Conservation (phyloP, 305 asterid genomes). For the Fraxinus ornus region DNA sequence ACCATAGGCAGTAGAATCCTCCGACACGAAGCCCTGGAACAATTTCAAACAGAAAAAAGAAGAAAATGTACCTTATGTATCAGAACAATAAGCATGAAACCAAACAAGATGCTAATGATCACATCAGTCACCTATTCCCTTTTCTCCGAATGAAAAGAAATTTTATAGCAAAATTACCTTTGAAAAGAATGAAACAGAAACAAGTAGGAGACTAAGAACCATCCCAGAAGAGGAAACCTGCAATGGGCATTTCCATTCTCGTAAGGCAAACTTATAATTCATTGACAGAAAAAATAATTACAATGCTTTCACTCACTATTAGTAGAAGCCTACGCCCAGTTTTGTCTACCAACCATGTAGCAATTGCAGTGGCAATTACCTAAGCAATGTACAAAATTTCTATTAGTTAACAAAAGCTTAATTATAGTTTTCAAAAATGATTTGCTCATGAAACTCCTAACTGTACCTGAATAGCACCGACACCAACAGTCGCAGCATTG, state of each 20-base stretch:
- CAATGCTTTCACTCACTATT: slow-evolving; percentile 48
- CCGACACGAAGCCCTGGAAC: slow-evolving; percentile 49
- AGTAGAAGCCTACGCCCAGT: slow-evolving; percentile 82
- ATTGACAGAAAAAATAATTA: not conserved
- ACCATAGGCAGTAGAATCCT: slow-evolving; percentile 46
- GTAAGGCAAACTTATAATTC: slow-evolving; percentile 16
- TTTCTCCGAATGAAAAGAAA: not conserved
- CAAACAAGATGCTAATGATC: not conserved
- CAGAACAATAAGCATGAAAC: not conserved
- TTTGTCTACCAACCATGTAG: slow-evolving; percentile 86
- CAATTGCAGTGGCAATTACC: slow-evolving; percentile 83
- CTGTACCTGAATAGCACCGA: slow-evolving; percentile 79
- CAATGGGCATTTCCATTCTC: slow-evolving; percentile 14
- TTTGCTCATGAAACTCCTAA: slow-evolving; percentile 6
- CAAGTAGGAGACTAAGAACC: slow-evolving; percentile 71
- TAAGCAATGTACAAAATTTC: slow-evolving; percentile 25
- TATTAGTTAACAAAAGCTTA: not conserved
- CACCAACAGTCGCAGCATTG: slow-evolving; percentile 74
- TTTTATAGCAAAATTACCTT: slow-evolving; percentile 46
- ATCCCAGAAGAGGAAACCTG: slow-evolving; percentile 84
- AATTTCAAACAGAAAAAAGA: slow-evolving; percentile 11
- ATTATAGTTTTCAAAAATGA: not conserved
- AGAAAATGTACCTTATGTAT: slow-evolving; percentile 9
- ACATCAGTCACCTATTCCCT: not conserved
- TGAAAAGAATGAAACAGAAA: slow-evolving; percentile 59